Evolutionary conservation across 306 rosid species (phyloP), one percentile per base, ranked within the genome.

Genomic region (Cucurbita pepo): DNA sequence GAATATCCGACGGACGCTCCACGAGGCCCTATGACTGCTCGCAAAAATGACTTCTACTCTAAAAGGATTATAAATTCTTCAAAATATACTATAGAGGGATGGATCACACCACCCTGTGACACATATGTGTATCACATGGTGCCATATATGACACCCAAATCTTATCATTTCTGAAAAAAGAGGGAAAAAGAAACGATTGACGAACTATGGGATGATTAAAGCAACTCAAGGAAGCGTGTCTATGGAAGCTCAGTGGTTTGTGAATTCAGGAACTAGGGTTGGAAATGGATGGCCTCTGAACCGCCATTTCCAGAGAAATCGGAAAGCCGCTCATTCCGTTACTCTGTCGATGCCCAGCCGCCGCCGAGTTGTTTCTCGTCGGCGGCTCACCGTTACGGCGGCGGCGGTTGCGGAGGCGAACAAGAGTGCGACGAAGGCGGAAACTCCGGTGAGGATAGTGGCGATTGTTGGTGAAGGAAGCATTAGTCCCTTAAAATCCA

Each of bases 391-490:
- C 6, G 58, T 73, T 36, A 25, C 75, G 36, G 74, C 83, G 82
- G 74, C 83, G 45, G 73, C 13, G 12, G 59, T 82, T 40, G 73
- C 69, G 6, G 75, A 72, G 38, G 16, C 71, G 15, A 53, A 67
- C 16, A 55, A 72, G 56, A 55, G 7, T 30, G 43, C 43, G 19
- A 73, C 37, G 18, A 48, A 52, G 54, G 77, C 73, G 7, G 82
- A 75, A 9, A 78, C 83, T 22, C 87, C 86, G 71, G 91, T 91
- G 79, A 89, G 81, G 75, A 80, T 89, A 53, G 88, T 86, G 18
- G 82, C 97, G 21, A 43, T 91, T 3, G 89, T 87, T 58, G 96
- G 93, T 36, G 78, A 85, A 67, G 90, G 88, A 69, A 85, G 84
- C 73, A 56, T 80, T 77, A 91, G 96, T 67, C 97, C 97, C 75